A percentile compares a stretch with the other conserved stretches of the same genome.
Conservation (phyloP, 2,329 filamentous ascomycete genomes). For the Monilinia fructigena region DNA sequence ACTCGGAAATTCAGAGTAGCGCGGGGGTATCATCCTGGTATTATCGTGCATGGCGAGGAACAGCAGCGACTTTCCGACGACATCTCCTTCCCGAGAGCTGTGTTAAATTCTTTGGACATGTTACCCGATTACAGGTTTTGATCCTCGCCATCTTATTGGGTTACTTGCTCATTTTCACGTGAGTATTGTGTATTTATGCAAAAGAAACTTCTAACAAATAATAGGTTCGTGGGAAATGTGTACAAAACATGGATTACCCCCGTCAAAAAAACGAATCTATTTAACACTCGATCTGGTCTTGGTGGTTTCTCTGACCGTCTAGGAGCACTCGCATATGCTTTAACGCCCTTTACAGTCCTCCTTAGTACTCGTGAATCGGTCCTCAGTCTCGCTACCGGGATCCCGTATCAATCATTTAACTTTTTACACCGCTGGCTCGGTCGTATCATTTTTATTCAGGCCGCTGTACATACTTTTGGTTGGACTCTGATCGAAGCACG, state of each 20-base stretch:
- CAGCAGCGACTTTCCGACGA: slow-evolving; percentile 29
- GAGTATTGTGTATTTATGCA: slow-evolving; percentile 25
- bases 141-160: slow-evolving; percentile 56
- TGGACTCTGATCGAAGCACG: slow-evolving; percentile 67
- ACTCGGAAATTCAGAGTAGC: slow-evolving; percentile 6
- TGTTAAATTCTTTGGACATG: slow-evolving; percentile 61
- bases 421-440: slow-evolving; percentile 77
- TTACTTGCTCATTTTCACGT: slow-evolving; percentile 68
- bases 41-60: slow-evolving; percentile 31
- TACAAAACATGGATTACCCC: slow-evolving; percentile 72
- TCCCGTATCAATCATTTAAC: slow-evolving; percentile 75
- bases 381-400: slow-evolving; percentile 66
- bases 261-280: slow-evolving; percentile 53
- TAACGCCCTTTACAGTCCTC: slow-evolving; percentile 68
- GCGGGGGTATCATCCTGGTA: slow-evolving; percentile 27
- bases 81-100: slow-evolving; percentile 62
- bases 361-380: slow-evolving; percentile 69
- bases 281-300: slow-evolving; percentile 64
- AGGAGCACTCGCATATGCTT: slow-evolving; percentile 69
- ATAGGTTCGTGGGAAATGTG: slow-evolving; percentile 59
- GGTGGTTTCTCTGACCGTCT: slow-evolving; percentile 69
- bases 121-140: slow-evolving; percentile 65
- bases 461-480: slow-evolving; percentile 65
- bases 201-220: neutral
- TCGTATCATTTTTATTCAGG: slow-evolving; percentile 69